Conservation (phyloP, 169 alveolate species). For the Theileria parva region DNA sequence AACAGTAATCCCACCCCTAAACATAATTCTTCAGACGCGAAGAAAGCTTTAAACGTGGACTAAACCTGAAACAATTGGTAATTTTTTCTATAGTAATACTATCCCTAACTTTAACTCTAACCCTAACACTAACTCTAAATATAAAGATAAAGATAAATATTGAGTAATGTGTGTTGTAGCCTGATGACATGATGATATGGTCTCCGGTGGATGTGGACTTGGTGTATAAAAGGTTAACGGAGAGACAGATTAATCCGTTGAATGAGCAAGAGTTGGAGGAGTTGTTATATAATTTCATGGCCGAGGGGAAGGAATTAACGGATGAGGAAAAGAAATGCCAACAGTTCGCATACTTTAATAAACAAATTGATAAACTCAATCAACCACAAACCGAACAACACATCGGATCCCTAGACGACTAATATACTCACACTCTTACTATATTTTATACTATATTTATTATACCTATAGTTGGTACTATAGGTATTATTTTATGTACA, state of each 20-base stretch:
- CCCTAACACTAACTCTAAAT: too few species aligned
- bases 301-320: slow-evolving; percentile 23
- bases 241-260: slow-evolving; percentile 34
- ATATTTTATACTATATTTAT: too few species aligned
- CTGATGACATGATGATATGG: slow-evolving; percentile 37
- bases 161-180: too few species aligned
- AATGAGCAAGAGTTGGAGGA: slow-evolving; percentile 26
- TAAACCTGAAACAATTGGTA: background rate
- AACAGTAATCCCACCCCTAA: background rate
- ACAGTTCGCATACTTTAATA: slow-evolving; percentile 52
- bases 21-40: slow-evolving; percentile 1
- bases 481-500: too few species aligned
- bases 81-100: too few species aligned
- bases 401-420: background rate
- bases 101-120: slow-evolving; percentile 4
- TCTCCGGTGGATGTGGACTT: slow-evolving; percentile 56
- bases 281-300: slow-evolving; percentile 24
- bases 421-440: too few species aligned
- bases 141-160: too few species aligned
- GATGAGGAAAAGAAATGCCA: slow-evolving; percentile 43
- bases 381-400: background rate
- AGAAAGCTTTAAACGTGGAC: background rate
- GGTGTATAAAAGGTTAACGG: slow-evolving; percentile 52
- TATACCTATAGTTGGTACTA: too few species aligned
- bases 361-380: slow-evolving; percentile 13